phyloP scores from a whole-genome alignment of 352 stramenopile genomes.

The Pythium vanterpoolii region DNA sequence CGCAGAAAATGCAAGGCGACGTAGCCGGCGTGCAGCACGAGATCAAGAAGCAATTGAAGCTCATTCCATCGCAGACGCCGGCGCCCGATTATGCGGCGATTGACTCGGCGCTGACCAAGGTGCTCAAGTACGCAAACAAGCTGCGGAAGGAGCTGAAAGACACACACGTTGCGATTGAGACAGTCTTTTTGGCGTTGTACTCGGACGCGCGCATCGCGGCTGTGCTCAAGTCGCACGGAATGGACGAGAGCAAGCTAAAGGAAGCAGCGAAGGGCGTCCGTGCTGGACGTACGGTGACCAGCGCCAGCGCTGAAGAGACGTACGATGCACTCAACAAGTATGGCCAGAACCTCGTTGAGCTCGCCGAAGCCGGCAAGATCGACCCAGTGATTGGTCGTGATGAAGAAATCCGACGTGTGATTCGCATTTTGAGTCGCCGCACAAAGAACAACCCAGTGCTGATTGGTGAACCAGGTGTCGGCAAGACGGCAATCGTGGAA shows the following conservation, averaged over 20 bases:
- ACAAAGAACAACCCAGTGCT: conserved; percentile 98
- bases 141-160: conserved; percentile 81
- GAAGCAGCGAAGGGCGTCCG: conserved; percentile 55
- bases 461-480: conserved; percentile 95
- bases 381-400: conserved; percentile 98
- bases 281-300: conserved; percentile 67
- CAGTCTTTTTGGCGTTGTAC: conserved; percentile 73
- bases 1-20: conserved; percentile 50
- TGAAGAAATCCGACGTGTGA: conserved; percentile 94
- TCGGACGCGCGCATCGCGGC: conserved; percentile 45
- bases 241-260: conserved; percentile 70
- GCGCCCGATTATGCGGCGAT: conserved; percentile 55
- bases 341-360: conserved; percentile 92
- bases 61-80: conserved; percentile 68
- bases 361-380: conserved; percentile 93
- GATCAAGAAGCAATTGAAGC: conserved; percentile 49
- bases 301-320: conserved; percentile 81
- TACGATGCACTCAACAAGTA: conserved; percentile 96
- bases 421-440: conserved; percentile 94
- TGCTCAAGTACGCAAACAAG: conserved; percentile 81
- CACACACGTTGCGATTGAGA: conserved; percentile 71
- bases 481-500: conserved; percentile 96
- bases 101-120: conserved; percentile 67
- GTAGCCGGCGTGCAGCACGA: conserved; percentile 44
- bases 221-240: conserved; percentile 63